phyloP scores from a whole-genome alignment of 1,284 basidiomycete species.

The Tylopilus sp. region DNA sequence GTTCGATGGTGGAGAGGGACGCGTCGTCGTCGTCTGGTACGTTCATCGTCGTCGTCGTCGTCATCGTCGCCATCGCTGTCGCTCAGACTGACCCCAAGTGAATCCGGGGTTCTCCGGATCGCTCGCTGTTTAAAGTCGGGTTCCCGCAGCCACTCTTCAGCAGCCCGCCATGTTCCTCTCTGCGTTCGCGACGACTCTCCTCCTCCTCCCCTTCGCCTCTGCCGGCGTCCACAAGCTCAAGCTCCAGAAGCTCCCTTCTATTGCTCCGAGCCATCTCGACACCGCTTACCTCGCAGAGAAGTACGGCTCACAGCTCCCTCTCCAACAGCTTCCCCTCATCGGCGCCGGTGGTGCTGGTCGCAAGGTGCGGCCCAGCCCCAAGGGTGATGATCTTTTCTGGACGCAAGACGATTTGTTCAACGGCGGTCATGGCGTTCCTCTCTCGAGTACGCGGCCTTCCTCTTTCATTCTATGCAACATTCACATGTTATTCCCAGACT shows the following conservation, averaged over 20 bases:
- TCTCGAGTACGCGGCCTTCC: conserved; percentile 66
- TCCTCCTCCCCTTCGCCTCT: conserved; percentile 67
- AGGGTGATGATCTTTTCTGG: conserved; percentile 71
- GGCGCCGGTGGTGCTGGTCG: conserved; percentile 72
- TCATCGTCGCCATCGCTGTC: conserved; percentile 3
- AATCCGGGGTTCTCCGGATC: conserved; percentile 26
- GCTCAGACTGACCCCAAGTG: conserved; percentile 6
- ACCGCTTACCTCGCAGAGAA: conserved; percentile 82
- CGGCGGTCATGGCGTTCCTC: conserved; percentile 84
- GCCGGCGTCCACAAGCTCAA: conserved; percentile 78
- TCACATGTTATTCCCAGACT: conserved; percentile 51
- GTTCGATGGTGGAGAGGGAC: conserved; percentile 50
- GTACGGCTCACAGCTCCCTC: conserved; percentile 54
- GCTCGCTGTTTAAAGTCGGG: conserved; percentile 11
- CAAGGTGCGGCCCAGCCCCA: conserved; percentile 46
- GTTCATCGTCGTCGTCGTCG: conserved; percentile 11
- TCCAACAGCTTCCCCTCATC: conserved; percentile 63
- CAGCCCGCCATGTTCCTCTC: conserved; percentile 62
- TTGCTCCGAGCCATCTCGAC: conserved; percentile 62
- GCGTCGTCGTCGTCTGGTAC: conserved; percentile 9
- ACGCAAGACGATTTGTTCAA: conserved; percentile 71
- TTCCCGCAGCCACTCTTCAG: conserved; percentile 25
- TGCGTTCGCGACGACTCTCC: conserved; percentile 45
- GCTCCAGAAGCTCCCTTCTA: conserved; percentile 73
- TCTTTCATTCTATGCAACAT: neutral